These are phyloP conservation scores for Heliocybe sulcata DNA, from an alignment of 1,284 basidiomycete species.

Conservation along the genomic window DNA sequence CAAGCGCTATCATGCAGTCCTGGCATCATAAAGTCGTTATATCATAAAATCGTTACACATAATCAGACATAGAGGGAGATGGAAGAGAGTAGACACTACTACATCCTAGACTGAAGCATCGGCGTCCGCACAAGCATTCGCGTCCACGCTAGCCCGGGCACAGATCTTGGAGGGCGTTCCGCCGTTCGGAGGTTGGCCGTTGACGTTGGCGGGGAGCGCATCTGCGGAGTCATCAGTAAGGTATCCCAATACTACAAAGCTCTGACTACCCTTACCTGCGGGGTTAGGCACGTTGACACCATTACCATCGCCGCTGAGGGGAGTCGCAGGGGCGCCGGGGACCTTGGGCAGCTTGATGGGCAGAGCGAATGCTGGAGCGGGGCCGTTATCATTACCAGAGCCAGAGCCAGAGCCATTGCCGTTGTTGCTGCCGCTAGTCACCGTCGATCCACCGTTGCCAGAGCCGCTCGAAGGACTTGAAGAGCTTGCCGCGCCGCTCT, in stretches of 20 bases:
- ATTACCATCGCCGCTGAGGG: no score
- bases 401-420: neutral
- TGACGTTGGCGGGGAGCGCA: neutral
- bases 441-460: neutral
- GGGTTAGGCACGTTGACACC: neutral
- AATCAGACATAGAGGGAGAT: neutral
- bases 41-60: neutral
- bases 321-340: neutral
- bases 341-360: neutral
- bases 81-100: neutral
- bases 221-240: neutral
- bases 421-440: neutral
- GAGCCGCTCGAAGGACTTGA: neutral
- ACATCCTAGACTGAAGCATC: neutral
- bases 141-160: neutral
- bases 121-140: neutral
- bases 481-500: conserved; percentile 1
- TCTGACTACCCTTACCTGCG: neutral
- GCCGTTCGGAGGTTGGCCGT: neutral
- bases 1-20: no score
- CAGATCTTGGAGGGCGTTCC: neutral
- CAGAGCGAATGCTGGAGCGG: neutral
- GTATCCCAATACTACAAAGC: no score
- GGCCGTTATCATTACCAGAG: neutral
- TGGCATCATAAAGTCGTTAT: no score